Evolutionary conservation across 2,329 filamentous ascomycete genomes (phyloP), one percentile per base, ranked within the genome.

Genomic region (Orbilia brochopaga): DNA sequence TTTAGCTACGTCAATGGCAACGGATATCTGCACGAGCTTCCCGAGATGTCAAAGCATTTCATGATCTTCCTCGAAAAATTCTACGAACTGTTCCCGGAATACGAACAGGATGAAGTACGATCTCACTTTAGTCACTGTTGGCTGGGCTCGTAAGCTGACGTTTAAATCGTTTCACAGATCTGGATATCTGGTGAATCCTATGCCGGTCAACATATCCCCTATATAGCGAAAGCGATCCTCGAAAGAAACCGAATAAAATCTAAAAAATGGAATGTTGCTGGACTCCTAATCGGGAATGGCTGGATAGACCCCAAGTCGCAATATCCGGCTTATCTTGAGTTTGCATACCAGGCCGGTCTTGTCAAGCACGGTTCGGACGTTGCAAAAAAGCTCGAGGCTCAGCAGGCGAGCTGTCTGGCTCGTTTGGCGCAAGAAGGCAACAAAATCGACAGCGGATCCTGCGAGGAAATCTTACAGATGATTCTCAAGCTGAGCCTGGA

Each of bases 121-220:
- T 54, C 55, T 15, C 21, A 27, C 17, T 21, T 37, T 46, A n/a
- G 10, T 54, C 27, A 42, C 60, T 23, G 21, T 27, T 24, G 13
- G 19, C 23, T 11, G 24, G n/a, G 8, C 24, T n/a, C n/a, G n/a
- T 15, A 40, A 37, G 55, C 46, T 44, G 40, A 21, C 23, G 15
- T 30, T 56, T 19, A 19, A 44, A 23, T 21, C 35, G n/a, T 46
- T 15, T 13, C 32, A 46, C 77, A 97, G 92, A 82, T 99, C 19
- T 99, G 97, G 79, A 84, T 99, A 74, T 90, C 93, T 1, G 94
- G 95, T 76, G 94, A 99, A 81, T 99, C 93, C 0, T 99, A 92
- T 78, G 94, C 94, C 3, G 94, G 94, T 50, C 94, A 97, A 78
- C 89, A 97, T 80, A 97, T 99, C 73, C 94, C 94, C 0, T 96